Conservation (phyloP, 208 protist species). For the Leptomonas pyrrhocoris region DNA sequence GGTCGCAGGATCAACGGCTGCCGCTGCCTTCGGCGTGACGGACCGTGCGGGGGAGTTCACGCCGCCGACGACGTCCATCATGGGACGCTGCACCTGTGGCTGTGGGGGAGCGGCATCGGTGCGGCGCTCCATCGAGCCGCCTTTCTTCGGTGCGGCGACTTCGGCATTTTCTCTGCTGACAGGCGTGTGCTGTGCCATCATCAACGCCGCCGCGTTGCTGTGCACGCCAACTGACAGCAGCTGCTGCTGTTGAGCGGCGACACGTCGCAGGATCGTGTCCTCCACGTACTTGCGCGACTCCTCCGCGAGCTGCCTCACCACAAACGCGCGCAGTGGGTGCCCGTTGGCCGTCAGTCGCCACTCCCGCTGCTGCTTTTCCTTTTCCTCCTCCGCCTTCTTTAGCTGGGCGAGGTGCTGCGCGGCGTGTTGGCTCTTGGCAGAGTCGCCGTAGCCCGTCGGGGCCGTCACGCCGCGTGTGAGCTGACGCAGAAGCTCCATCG, state of each 20-base stretch:
- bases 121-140: too few relatives aligned
- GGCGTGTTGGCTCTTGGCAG: conserved; percentile 29
- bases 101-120: too few relatives aligned
- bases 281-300: conserved; percentile 79
- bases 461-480: conserved; percentile 70
- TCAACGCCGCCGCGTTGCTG: too few relatives aligned
- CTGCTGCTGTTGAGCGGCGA: conserved; percentile 46
- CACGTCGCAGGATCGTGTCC: conserved; percentile 66
- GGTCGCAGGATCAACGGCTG: conserved; percentile 22
- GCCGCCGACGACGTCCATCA: background rate
- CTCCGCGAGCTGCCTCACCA: conserved; percentile 64
- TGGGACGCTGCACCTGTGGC: background rate
- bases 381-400: conserved; percentile 19
- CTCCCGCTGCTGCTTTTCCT: conserved; percentile 24
- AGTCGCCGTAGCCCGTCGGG: conserved; percentile 67
- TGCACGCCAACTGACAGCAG: background rate
- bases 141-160: too few relatives aligned
- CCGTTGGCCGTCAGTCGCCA: conserved; percentile 35
- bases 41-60: background rate
- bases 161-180: too few relatives aligned
- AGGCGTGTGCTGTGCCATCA: background rate
- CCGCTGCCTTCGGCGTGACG: conserved; percentile 9
- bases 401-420: conserved; percentile 40
- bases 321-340: conserved; percentile 39
- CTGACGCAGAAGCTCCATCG: conserved; percentile 64